phyloP scores from a whole-genome alignment of 495 filamentous ascomycete genomes.

The Penicillium pancosmium region DNA sequence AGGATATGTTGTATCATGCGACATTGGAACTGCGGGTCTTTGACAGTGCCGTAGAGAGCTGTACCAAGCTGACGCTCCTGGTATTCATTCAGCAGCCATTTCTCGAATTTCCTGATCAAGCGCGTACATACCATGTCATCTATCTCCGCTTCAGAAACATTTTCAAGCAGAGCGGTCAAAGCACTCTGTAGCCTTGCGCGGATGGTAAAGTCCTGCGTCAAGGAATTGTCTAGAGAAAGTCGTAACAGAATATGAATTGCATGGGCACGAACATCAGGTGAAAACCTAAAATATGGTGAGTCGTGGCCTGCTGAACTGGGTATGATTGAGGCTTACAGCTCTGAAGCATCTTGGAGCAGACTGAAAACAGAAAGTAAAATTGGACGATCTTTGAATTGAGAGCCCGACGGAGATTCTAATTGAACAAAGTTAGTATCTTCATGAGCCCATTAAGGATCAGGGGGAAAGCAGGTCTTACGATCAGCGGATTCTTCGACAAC shows the following conservation, averaged over 20 bases:
- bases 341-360: conserved; percentile 35
- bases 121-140: conserved; percentile 34
- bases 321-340: conserved; percentile 26
- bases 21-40: conserved; percentile 56
- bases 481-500: conserved; percentile 29
- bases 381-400: conserved; percentile 12
- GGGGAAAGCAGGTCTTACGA: conserved; percentile 17
- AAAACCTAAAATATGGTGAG: conserved; percentile 31
- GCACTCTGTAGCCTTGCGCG: conserved; percentile 49
- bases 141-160: conserved; percentile 30
- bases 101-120: neutral
- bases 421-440: conserved; percentile 1
- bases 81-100: conserved; percentile 14
- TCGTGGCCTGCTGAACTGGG: neutral
- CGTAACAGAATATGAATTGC: conserved; percentile 54
- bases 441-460: neutral
- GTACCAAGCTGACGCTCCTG: conserved; percentile 58
- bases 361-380: conserved; percentile 28
- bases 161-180: conserved; percentile 44
- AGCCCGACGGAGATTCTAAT: conserved; percentile 6
- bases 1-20: conserved; percentile 63
- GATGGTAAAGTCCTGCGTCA: conserved; percentile 45
- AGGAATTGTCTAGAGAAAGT: conserved; percentile 59
- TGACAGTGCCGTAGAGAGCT: conserved; percentile 53
- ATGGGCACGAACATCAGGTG: conserved; percentile 34